These are phyloP conservation scores for Phialophora chinensis DNA, from an alignment of 2,329 filamentous ascomycete genomes.

Conservation along the genomic window DNA sequence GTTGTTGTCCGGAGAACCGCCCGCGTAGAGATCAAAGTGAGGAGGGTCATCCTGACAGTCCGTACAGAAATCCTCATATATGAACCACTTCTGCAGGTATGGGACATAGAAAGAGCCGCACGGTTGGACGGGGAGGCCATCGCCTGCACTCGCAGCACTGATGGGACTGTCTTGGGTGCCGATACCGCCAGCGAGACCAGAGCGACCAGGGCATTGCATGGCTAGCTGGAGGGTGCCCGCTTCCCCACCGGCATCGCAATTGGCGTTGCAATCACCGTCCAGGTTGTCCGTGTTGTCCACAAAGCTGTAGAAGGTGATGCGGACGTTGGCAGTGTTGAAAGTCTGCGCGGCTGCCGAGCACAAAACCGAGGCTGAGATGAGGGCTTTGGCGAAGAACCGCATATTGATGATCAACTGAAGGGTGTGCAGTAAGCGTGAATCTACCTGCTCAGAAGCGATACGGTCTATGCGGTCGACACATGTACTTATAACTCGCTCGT, in stretches of 20 bases:
- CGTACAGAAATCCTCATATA: conserved; percentile 15
- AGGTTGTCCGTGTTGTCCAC: conserved; percentile 19
- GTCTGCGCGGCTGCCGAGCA: conserved; percentile 5
- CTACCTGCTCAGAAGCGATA: background rate
- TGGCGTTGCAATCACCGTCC: conserved; percentile 17
- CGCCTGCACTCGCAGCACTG: conserved; percentile 15
- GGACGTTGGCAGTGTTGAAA: conserved; percentile 18
- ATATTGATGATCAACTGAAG: background rate
- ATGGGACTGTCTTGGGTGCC: conserved; percentile 15
- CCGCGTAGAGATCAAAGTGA: conserved; percentile 17
- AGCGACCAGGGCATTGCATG: conserved; percentile 12
- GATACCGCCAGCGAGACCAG: conserved; percentile 10
- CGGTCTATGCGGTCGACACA: background rate
- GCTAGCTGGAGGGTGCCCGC: conserved; percentile 9
- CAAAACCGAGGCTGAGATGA: conserved; percentile 7
- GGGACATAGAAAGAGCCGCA: conserved; percentile 19
- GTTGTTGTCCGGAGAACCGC: conserved; percentile 12
- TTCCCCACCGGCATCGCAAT: conserved; percentile 12
- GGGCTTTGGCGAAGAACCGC: background rate
- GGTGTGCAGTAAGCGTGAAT: background rate
- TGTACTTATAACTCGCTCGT: background rate
- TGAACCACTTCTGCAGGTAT: conserved; percentile 19
- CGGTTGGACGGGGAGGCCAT: conserved; percentile 6
- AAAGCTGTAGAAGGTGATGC: conserved; percentile 19
- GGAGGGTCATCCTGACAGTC: conserved; percentile 17